Percentiles rank a stretch among this genome's conserved stretches.
Evolutionary conservation across 352 stramenopile genomes (phyloP).

Genomic region (Globisporangium radiosum): DNA sequence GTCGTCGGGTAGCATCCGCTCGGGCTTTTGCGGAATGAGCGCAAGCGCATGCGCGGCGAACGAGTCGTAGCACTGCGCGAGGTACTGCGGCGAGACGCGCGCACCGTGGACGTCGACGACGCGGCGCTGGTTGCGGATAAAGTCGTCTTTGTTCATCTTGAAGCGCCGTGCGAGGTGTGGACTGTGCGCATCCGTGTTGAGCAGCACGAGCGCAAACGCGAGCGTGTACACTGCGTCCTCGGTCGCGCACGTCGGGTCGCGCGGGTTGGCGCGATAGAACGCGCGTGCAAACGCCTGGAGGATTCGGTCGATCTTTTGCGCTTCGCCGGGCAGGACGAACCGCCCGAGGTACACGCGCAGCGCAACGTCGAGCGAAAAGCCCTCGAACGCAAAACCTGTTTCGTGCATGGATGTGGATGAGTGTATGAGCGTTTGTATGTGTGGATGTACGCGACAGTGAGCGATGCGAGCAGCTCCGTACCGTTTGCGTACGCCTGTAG

Average conservation of each 20-base stretch:
- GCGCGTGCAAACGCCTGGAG: constrained; percentile 69
- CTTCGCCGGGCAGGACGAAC: constrained; percentile 65
- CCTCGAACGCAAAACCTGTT: constrained; percentile 53
- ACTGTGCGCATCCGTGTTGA: constrained; percentile 81
- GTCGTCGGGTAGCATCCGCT: constrained; percentile 26
- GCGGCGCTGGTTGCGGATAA: constrained; percentile 67
- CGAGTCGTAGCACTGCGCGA: constrained; percentile 58
- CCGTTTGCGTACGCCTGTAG: constrained; percentile 64
- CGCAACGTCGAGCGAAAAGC: constrained; percentile 53
- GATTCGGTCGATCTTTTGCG: constrained; percentile 84
- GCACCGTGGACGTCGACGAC: constrained; percentile 32
- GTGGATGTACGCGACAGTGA: neutral
- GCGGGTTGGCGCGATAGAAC: constrained; percentile 51
- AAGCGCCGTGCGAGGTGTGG: constrained; percentile 49
- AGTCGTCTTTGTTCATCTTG: constrained; percentile 72
- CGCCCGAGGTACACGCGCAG: constrained; percentile 67
- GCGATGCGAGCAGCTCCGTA: constrained; percentile 4
- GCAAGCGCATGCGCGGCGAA: constrained; percentile 54
- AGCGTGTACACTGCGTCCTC: constrained; percentile 76
- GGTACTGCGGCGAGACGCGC: constrained; percentile 36
- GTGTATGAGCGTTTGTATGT: neutral
- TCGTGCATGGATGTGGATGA: too few species aligned
- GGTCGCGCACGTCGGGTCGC: constrained; percentile 42
- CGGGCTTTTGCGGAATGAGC: constrained; percentile 46
- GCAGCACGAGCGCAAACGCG: constrained; percentile 67